Percentiles rank a stretch among this genome's conserved stretches.
Conservation (phyloP, 2,329 filamentous ascomycete species). For the Harringtonia aguacate region DNA sequence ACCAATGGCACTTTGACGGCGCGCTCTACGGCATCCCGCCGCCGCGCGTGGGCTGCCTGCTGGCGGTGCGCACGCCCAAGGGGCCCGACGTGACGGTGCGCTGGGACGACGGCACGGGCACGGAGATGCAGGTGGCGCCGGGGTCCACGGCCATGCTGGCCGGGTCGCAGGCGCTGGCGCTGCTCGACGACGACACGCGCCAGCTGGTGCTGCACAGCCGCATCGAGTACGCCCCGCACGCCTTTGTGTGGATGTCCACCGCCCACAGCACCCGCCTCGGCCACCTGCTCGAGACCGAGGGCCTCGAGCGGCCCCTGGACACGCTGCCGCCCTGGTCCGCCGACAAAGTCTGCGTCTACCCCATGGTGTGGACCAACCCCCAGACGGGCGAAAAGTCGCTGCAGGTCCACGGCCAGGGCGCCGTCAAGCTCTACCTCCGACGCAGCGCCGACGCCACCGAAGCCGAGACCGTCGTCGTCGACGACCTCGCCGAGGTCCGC, state of each 20-base stretch:
- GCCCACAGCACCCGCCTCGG: constrained; percentile 21
- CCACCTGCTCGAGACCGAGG: constrained; percentile 18
- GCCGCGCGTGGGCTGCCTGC: constrained; percentile 22
- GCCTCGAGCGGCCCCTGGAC: constrained; percentile 17
- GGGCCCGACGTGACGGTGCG: constrained; percentile 15
- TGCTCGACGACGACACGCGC: constrained; percentile 17
- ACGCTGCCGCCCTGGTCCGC: constrained; percentile 18
- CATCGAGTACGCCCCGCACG: constrained; percentile 24
- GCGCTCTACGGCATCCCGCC: constrained; percentile 23
- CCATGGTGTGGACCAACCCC: constrained; percentile 27
- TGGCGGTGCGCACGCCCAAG: constrained; percentile 23
- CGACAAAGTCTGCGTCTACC: constrained; percentile 21
- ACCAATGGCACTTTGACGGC: constrained; percentile 26
- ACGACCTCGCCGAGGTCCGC: constrained; percentile 19
- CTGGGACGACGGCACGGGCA: constrained; percentile 24
- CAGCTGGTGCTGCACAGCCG: constrained; percentile 18
- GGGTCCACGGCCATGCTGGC: constrained; percentile 23
- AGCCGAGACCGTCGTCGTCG: constrained; percentile 14
- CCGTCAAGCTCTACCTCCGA: constrained; percentile 22
- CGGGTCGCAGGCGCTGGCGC: constrained; percentile 12
- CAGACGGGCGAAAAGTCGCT: constrained; percentile 17
- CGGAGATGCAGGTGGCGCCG: constrained; percentile 20
- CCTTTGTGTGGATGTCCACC: constrained; percentile 25
- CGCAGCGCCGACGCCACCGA: constrained; percentile 16
- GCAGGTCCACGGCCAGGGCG: constrained; percentile 24